Evolutionary conservation across 176 grass and related monocot genomes (phyloP).

Genomic region (Oryza brachyantha): DNA sequence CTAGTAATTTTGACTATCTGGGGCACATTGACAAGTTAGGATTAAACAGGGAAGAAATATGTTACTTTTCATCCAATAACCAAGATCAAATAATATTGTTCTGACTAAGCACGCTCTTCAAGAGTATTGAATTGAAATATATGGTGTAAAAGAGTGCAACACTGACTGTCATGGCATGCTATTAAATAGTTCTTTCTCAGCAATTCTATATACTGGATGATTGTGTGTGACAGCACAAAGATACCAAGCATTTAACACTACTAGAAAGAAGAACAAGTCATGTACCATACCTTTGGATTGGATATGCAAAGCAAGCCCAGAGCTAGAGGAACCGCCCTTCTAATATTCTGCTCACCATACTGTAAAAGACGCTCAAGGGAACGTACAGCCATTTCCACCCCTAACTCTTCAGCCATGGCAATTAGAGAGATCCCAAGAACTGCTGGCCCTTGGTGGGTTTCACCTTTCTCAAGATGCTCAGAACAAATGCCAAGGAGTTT

Average conservation of each 20-base stretch:
- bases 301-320: slow-evolving; percentile 95
- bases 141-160: neutral
- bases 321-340: slow-evolving; percentile 87
- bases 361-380: slow-evolving; percentile 60
- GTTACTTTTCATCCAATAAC: neutral
- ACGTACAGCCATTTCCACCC: slow-evolving; percentile 57
- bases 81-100: neutral
- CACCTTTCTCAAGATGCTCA: slow-evolving; percentile 89
- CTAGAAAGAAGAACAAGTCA: neutral
- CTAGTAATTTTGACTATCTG: neutral
- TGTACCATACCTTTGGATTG: slow-evolving; percentile 78
- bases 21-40: neutral
- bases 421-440: slow-evolving; percentile 92
- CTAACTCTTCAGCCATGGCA: slow-evolving; percentile 72
- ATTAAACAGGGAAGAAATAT: neutral
- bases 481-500: slow-evolving; percentile 85
- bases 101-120: neutral
- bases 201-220: neutral
- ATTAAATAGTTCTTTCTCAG: neutral
- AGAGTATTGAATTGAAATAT: neutral
- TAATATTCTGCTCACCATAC: slow-evolving; percentile 98
- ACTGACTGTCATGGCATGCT: neutral
- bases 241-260: neutral
- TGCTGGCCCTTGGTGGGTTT: slow-evolving; percentile 97
- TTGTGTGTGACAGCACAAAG: neutral